phyloP scores from a whole-genome alignment of 2,329 filamentous ascomycete species.

The Orbilia javanica region DNA sequence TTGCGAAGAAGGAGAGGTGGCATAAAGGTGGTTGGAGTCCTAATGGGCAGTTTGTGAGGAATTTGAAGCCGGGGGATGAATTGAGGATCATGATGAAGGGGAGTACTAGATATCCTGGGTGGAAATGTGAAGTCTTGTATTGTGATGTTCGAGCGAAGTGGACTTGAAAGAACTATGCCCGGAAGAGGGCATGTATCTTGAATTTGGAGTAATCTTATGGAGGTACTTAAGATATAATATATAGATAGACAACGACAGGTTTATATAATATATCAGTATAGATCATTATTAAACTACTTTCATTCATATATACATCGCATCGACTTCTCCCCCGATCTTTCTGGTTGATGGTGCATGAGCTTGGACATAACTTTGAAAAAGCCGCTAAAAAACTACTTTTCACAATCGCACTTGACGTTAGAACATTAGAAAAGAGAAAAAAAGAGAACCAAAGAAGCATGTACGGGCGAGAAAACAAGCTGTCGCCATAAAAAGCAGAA shows the following conservation, averaged over 20 bases:
- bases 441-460: conserved; percentile 7
- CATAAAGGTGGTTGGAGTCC: conserved; percentile 34
- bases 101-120: conserved; percentile 34
- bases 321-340: not conserved
- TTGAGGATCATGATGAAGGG: conserved; percentile 58
- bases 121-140: conserved; percentile 21
- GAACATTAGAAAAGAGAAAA: not conserved
- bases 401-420: conserved; percentile 2
- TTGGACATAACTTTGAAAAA: not conserved
- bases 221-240: not conserved
- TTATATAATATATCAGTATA: too few species aligned
- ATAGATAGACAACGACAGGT: too few species aligned
- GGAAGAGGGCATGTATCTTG: not conserved
- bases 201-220: not conserved
- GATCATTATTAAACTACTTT: not conserved
- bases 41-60: conserved; percentile 43
- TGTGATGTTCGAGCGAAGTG: conserved; percentile 50
- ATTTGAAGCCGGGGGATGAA: conserved; percentile 49
- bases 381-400: conserved; percentile 12
- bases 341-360: not conserved
- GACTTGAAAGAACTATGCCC: not conserved
- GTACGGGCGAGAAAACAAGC: not conserved
- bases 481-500: too few species aligned
- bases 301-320: not conserved
- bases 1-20: conserved; percentile 32